phyloP scores from a whole-genome alignment of 345 rosid genomes.

The thale cress (Arabidopsis thaliana) region TAIR10.1 NC_003070.9:25618001-25618500 shows the following conservation, averaged over 20 bases:
- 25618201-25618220: constrained; percentile 27
- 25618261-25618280: constrained; percentile 40
- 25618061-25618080: constrained; percentile 6
- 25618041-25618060: background rate
- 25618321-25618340: constrained; percentile 38
- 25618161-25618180: constrained; percentile 27
- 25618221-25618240: constrained; percentile 42
- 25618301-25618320: constrained; percentile 17
- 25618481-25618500: constrained; percentile 9
- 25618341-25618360: constrained; percentile 24
- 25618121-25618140: constrained; percentile 36
- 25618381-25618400: constrained; percentile 39
- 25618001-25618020: background rate
- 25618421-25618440: constrained; percentile 19
- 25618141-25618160: constrained; percentile 28
- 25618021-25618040: background rate
- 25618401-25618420: constrained; percentile 24
- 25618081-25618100: constrained; percentile 44
- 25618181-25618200: constrained; percentile 24
- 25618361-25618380: constrained; percentile 20
- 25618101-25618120: constrained; percentile 37
- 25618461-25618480: background rate
- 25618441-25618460: background rate
- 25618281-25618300: constrained; percentile 35
- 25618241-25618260: constrained; percentile 27